Percentiles rank a stretch among this genome's conserved stretches.
phyloP scores from a whole-genome alignment of 352 stramenopile genomes.

The Pythium pyrilobum region DNA sequence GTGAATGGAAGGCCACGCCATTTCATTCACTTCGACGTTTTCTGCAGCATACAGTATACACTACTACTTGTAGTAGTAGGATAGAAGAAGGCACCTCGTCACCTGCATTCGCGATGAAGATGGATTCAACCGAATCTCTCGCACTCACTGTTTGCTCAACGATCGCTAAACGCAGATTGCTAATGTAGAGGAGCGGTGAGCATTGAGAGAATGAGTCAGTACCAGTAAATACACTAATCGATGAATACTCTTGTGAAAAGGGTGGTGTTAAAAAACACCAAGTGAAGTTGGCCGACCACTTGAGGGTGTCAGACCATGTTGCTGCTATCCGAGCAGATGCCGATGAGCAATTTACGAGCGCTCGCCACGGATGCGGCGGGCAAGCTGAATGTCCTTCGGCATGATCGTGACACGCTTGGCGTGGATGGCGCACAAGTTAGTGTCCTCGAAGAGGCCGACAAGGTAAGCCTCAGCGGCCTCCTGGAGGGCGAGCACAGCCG shows the following conservation, averaged over 20 bases:
- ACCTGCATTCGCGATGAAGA: too few relatives aligned
- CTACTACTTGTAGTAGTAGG: too few relatives aligned
- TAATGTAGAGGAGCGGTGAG: too few relatives aligned
- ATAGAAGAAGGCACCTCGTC: not conserved
- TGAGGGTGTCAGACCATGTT: constrained; percentile 9
- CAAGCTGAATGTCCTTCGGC: constrained; percentile 94
- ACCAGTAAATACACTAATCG: not conserved
- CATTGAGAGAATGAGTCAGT: too few relatives aligned
- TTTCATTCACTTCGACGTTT: too few relatives aligned
- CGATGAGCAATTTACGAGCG: constrained; percentile 52
- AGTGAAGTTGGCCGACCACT: constrained; percentile 6
- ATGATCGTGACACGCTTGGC: constrained; percentile 93
- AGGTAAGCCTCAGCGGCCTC: constrained; percentile 87
- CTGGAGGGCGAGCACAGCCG: constrained; percentile 80
- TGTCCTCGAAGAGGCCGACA: constrained; percentile 85
- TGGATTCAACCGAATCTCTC: too few relatives aligned
- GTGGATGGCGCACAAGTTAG: constrained; percentile 93
- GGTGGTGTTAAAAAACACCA: constrained; percentile 88
- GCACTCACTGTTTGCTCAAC: not conserved
- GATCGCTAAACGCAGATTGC: too few relatives aligned
- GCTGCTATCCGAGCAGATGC: not conserved
- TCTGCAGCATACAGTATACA: too few relatives aligned
- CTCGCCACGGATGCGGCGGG: constrained; percentile 88
- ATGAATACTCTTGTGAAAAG: constrained; percentile 36
- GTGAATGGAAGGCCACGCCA: not conserved